Evolutionary conservation across 352 stramenopile genomes (phyloP).

Genomic region (Phytopythium sindhum): DNA sequence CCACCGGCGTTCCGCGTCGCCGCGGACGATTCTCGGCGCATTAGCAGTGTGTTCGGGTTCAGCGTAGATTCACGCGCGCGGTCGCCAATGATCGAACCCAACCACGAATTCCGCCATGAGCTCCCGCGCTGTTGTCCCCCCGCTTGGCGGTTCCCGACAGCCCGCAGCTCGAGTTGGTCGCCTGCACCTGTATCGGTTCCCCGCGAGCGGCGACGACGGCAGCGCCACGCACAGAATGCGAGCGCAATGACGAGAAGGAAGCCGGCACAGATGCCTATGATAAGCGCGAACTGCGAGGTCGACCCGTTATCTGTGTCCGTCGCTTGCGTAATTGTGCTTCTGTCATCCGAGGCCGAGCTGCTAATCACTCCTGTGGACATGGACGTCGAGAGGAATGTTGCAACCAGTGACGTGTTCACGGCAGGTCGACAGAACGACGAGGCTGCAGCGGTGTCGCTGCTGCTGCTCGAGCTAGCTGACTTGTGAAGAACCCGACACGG

Average conservation of each 20-base stretch:
- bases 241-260: neutral
- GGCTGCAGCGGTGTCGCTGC: conserved; percentile 6
- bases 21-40: neutral
- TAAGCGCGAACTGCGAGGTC: neutral
- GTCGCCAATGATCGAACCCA: neutral
- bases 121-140: neutral
- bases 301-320: neutral
- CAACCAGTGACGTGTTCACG: conserved; percentile 21
- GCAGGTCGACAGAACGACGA: conserved; percentile 32
- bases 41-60: neutral
- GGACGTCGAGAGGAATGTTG: conserved; percentile 20
- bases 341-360: conserved; percentile 11
- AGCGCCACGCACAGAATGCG: neutral
- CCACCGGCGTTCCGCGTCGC: conserved; percentile 9
- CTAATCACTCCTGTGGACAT: conserved; percentile 12
- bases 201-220: neutral
- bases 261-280: neutral
- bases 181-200: neutral
- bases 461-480: neutral
- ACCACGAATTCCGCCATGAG: neutral
- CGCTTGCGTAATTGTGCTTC: neutral
- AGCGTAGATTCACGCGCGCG: neutral
- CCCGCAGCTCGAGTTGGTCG: neutral
- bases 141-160: neutral
- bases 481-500: conserved; percentile 28